Evolutionary conservation across 2,329 filamentous ascomycete genomes (phyloP).

Genomic region (Penicillium aurantiogriseum): DNA sequence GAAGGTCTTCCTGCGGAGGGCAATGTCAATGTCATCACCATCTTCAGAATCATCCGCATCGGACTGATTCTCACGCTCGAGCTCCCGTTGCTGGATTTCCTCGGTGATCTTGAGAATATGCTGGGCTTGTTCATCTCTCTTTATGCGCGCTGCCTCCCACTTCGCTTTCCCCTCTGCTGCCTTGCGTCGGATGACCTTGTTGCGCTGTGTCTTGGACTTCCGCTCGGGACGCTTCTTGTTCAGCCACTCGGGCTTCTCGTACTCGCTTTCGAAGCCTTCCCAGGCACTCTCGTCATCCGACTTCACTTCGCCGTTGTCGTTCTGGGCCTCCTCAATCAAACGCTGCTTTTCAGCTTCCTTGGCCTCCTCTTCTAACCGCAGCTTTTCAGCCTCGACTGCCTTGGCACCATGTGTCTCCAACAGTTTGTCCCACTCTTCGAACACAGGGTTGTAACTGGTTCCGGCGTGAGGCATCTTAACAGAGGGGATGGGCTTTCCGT

Average conservation of each 20-base stretch:
- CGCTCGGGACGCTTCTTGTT: slow-evolving; percentile 74
- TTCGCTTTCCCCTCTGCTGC: slow-evolving; percentile 75
- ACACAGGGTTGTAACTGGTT: slow-evolving; percentile 88
- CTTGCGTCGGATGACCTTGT: slow-evolving; percentile 84
- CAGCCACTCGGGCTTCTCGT: slow-evolving; percentile 64
- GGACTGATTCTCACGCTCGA: slow-evolving; percentile 43
- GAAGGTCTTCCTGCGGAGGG: slow-evolving; percentile 69
- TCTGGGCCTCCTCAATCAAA: slow-evolving; percentile 69
- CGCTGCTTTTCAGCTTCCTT: slow-evolving; percentile 67
- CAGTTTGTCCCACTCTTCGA: slow-evolving; percentile 79
- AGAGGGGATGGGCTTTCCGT: slow-evolving; percentile 74
- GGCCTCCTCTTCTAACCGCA: slow-evolving; percentile 66
- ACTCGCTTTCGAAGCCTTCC: slow-evolving; percentile 83
- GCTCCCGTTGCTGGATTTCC: slow-evolving; percentile 49
- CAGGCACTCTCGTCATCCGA: slow-evolving; percentile 89
- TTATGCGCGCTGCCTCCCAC: slow-evolving; percentile 73
- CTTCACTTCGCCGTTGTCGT: slow-evolving; percentile 70
- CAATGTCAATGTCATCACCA: slow-evolving; percentile 61
- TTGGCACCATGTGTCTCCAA: slow-evolving; percentile 72
- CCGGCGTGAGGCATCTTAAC: slow-evolving; percentile 77
- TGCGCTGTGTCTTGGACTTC: slow-evolving; percentile 83
- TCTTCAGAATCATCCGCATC: slow-evolving; percentile 47
- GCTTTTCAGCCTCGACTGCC: slow-evolving; percentile 74
- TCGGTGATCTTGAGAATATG: slow-evolving; percentile 68
- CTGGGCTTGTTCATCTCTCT: slow-evolving; percentile 68